Evolutionary conservation across 768 basidiomycete genomes (phyloP).

Genomic region (Cubamyces lactineus): DNA sequence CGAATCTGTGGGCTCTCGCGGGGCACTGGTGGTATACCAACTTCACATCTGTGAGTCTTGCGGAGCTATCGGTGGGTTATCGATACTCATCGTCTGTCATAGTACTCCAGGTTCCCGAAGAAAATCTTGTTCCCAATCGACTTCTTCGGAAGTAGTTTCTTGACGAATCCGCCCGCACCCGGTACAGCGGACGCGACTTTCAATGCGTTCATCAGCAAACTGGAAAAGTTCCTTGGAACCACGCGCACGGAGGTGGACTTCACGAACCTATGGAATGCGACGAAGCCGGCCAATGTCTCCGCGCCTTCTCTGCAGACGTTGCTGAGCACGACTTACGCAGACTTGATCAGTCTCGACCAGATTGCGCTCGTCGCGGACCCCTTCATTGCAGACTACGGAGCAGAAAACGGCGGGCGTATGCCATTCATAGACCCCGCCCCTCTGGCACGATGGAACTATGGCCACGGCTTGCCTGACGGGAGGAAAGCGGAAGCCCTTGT

Average conservation of each 20-base stretch:
- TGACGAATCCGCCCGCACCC: slow-evolving; percentile 26
- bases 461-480: slow-evolving; percentile 22
- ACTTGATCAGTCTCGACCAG: slow-evolving; percentile 34
- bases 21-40: slow-evolving; percentile 37
- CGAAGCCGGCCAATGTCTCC: slow-evolving; percentile 26
- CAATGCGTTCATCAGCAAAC: slow-evolving; percentile 33
- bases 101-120: slow-evolving; percentile 34
- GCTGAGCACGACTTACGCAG: slow-evolving; percentile 36
- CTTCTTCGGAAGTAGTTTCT: slow-evolving; percentile 30
- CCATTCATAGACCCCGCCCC: slow-evolving; percentile 38
- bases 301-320: slow-evolving; percentile 27
- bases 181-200: slow-evolving; percentile 29
- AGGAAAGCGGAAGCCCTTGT: slow-evolving; percentile 28
- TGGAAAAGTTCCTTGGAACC: slow-evolving; percentile 34
- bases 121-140: slow-evolving; percentile 35
- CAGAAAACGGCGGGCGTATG: slow-evolving; percentile 28
- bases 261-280: slow-evolving; percentile 28
- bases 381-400: slow-evolving; percentile 33
- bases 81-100: not conserved
- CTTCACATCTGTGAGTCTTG: slow-evolving; percentile 28
- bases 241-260: slow-evolving; percentile 32
- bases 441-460: slow-evolving; percentile 33
- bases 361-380: slow-evolving; percentile 33
- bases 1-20: slow-evolving; percentile 30
- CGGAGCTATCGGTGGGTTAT: not conserved